A percentile compares a stretch with the other conserved stretches of the same genome.
Evolutionary conservation across 306 rosid species (phyloP).

Genomic region (Psophocarpus tetragonolobus): DNA sequence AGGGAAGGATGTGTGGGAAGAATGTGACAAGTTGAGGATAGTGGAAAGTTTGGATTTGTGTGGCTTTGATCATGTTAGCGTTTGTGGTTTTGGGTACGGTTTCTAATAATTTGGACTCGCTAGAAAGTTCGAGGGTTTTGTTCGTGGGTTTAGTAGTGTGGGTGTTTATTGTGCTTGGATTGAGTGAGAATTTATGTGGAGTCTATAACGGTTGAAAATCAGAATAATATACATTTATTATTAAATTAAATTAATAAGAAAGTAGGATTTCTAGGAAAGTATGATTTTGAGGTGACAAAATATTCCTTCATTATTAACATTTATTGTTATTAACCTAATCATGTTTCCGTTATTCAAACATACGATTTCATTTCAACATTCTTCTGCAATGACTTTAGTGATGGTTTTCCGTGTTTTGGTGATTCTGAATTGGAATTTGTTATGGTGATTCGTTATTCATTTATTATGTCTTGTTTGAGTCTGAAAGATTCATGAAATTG

Average conservation of each 20-base stretch:
- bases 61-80: neutral
- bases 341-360: too few species aligned
- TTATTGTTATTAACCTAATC: too few species aligned
- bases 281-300: too few species aligned
- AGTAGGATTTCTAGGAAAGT: too few species aligned
- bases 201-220: too few species aligned
- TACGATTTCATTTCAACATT: too few species aligned
- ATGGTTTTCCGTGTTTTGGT: constrained; percentile 9
- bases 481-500: neutral
- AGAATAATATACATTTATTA: too few species aligned
- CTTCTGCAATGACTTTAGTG: constrained; percentile 24
- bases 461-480: neutral
- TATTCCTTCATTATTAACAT: too few species aligned
- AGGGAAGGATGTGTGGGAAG: constrained; percentile 48
- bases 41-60: neutral
- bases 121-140: neutral
- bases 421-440: neutral
- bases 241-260: too few species aligned
- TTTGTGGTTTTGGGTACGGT: neutral
- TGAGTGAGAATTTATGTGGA: neutral
- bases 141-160: neutral
- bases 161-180: neutral
- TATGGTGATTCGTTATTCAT: neutral
- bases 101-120: neutral
- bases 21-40: constrained; percentile 63